Percentiles rank a stretch among this genome's conserved stretches.
phyloP scores from a whole-genome alignment of 2,329 filamentous ascomycete species.

The Apiospora aurea region DNA sequence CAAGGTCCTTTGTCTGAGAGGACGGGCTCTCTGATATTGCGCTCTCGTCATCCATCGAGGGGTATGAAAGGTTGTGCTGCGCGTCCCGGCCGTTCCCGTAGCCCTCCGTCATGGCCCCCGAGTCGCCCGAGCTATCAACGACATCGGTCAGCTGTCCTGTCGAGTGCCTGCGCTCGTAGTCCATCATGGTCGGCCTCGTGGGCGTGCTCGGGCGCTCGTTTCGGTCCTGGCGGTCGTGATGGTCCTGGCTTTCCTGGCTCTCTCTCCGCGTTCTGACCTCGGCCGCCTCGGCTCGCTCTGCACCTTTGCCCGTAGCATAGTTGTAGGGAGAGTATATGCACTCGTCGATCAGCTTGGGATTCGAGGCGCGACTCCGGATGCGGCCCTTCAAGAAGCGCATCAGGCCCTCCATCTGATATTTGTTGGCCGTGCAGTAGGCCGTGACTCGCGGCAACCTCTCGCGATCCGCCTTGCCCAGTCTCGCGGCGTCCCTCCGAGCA shows the following conservation, averaged over 20 bases:
- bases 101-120: conserved; percentile 38
- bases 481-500: conserved; percentile 87
- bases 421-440: conserved; percentile 93
- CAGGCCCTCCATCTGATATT: conserved; percentile 87
- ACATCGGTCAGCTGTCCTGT: conserved; percentile 67
- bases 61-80: conserved; percentile 46
- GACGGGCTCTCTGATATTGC: conserved; percentile 43
- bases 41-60: conserved; percentile 37
- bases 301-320: conserved; percentile 61
- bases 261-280: conserved; percentile 1
- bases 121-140: conserved; percentile 42
- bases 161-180: conserved; percentile 74
- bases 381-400: conserved; percentile 91
- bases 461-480: conserved; percentile 91
- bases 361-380: conserved; percentile 77
- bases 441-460: conserved; percentile 88
- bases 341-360: conserved; percentile 93
- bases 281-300: conserved; percentile 46
- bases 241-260: conserved; percentile 30
- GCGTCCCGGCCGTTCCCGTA: conserved; percentile 41
- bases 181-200: conserved; percentile 46
- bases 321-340: conserved; percentile 96
- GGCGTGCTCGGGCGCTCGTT: conserved; percentile 31
- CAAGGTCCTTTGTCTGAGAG: conserved; percentile 56
- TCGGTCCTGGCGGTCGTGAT: conserved; percentile 3